Evolutionary conservation across 2,329 filamentous ascomycete genomes (phyloP).

Genomic region (Cladosporium sp.): DNA sequence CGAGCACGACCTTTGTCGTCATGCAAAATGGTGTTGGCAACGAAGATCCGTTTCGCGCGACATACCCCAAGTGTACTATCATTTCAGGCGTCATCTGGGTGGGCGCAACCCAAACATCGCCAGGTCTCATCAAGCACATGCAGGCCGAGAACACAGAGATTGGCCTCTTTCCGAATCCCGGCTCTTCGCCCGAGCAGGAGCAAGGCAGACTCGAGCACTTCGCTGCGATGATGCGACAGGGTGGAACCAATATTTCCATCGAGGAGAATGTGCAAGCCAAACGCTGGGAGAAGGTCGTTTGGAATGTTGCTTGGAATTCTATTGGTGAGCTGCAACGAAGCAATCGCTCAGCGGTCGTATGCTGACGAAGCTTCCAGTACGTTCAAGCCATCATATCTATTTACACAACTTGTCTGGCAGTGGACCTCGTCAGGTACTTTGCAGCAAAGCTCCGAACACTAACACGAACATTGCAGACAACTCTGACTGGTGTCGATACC

Average conservation of each 20-base stretch:
- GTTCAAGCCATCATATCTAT: not conserved
- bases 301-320: conserved; percentile 63
- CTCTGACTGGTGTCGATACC: conserved; percentile 45
- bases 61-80: conserved; percentile 55
- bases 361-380: not conserved
- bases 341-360: not conserved
- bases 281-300: conserved; percentile 62
- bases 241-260: conserved; percentile 49
- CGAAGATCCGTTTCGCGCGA: conserved; percentile 54
- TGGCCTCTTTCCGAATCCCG: conserved; percentile 50
- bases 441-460: not conserved
- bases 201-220: conserved; percentile 44
- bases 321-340: conserved; percentile 32
- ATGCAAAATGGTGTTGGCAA: conserved; percentile 66
- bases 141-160: conserved; percentile 58
- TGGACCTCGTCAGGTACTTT: not conserved
- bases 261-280: conserved; percentile 57
- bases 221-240: conserved; percentile 43
- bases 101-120: conserved; percentile 52
- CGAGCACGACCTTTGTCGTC: conserved; percentile 57
- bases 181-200: conserved; percentile 36
- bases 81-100: conserved; percentile 59
- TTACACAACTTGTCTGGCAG: not conserved
- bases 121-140: conserved; percentile 53
- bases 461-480: conserved; percentile 30